Conservation (phyloP, 768 basidiomycete genomes). For the Lactifluus volemus region DNA sequence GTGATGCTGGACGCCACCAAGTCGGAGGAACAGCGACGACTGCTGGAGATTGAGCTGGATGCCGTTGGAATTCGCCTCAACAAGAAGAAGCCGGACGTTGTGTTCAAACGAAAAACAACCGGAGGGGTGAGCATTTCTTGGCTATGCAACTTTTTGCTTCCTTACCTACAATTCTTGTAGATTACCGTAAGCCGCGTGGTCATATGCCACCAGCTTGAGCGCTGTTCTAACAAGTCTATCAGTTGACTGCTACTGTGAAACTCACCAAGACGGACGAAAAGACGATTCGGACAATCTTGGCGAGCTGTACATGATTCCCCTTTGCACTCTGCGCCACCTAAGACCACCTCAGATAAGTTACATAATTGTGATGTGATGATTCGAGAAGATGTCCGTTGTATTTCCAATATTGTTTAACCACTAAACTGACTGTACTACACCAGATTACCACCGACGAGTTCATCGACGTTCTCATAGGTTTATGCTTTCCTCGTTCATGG, state of each 20-base stretch:
- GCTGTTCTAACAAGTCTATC: conserved; percentile 8
- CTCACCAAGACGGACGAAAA: conserved; percentile 92
- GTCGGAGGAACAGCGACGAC: conserved; percentile 79
- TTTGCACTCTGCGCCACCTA: background rate
- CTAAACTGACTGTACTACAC: conserved; percentile 9
- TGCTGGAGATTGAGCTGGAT: conserved; percentile 90
- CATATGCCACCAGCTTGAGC: background rate
- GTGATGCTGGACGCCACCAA: conserved; percentile 93
- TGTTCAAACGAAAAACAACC: conserved; percentile 88
- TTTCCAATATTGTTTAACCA: conserved; percentile 21
- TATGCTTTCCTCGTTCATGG: background rate
- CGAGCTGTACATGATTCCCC: conserved; percentile 51
- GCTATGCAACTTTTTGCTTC: conserved; percentile 9
- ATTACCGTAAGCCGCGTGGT: conserved; percentile 50
- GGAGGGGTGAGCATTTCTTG: conserved; percentile 60
- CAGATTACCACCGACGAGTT: conserved; percentile 95
- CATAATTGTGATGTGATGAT: conserved; percentile 99
- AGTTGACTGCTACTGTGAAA: conserved; percentile 89
- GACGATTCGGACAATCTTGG: conserved; percentile 87
- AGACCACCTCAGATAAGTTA: conserved; percentile 53
- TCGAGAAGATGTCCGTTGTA: conserved; percentile 72
- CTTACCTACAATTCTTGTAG: conserved; percentile 29
- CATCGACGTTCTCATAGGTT: conserved; percentile 95
- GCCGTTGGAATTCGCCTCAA: conserved; percentile 95
- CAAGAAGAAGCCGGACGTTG: conserved; percentile 82